These are phyloP conservation scores for Astrephomene gubernaculifera DNA, from an alignment of 139 green algal species.

Conservation along the genomic window DNA sequence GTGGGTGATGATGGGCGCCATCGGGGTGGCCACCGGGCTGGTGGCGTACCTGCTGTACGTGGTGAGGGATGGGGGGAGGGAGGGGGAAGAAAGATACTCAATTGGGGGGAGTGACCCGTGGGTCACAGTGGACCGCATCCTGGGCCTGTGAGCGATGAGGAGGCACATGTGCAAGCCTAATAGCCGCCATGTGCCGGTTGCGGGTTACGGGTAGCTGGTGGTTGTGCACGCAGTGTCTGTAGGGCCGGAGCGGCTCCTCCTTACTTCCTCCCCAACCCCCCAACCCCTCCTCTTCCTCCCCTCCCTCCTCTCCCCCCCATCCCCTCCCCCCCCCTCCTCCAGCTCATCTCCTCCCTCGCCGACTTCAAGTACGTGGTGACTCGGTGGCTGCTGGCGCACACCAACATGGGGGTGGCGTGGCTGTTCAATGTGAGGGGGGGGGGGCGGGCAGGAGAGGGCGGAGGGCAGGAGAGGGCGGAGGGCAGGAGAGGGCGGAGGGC, in stretches of 20 bases:
- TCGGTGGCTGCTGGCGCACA: conserved; percentile 63
- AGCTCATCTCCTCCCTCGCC: conserved; percentile 73
- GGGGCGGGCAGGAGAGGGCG: not conserved
- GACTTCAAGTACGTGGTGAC: conserved; percentile 81
- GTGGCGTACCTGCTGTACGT: conserved; percentile 81
- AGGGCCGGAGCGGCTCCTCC: no score
- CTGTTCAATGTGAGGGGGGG: conserved; percentile 77
- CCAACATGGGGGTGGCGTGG: conserved; percentile 77
- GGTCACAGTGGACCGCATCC: no score
- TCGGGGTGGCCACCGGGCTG: conserved; percentile 79
- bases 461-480: not conserved
- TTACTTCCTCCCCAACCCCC: no score
- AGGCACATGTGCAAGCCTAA: no score
- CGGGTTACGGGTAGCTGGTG: no score
- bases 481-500: not conserved
- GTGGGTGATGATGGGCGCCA: conserved; percentile 91
- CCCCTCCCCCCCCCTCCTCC: not conserved
- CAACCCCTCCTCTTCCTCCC: not conserved
- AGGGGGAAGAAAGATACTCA: not conserved
- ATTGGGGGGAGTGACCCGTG: no score
- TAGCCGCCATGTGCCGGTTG: no score
- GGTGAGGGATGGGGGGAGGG: conserved; percentile 37
- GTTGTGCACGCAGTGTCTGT: no score
- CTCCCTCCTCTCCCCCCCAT: not conserved
- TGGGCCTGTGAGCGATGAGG: no score